Conservation (phyloP, 768 basidiomycete species). For the Boletus subcaerulescens region DNA sequence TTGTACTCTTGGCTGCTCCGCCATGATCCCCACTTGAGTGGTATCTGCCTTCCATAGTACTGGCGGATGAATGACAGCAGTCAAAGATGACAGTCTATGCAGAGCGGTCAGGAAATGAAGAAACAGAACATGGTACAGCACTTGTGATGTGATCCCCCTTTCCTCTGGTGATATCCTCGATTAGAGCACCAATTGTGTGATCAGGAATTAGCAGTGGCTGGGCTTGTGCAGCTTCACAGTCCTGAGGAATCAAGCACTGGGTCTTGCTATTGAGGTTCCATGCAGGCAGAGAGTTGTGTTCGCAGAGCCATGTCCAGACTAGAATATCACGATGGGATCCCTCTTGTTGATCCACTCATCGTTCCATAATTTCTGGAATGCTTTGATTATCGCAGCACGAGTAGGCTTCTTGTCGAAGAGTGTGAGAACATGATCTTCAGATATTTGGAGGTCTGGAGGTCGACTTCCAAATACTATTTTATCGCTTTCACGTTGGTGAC, state of each 20-base stretch:
- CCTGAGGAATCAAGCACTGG: slow-evolving; percentile 33
- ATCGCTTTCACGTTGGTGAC: slow-evolving; percentile 33
- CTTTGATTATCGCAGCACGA: slow-evolving; percentile 33
- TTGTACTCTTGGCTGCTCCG: not conserved
- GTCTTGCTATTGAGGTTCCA: slow-evolving; percentile 19
- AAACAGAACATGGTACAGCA: slow-evolving; percentile 8
- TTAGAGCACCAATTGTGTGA: slow-evolving; percentile 36
- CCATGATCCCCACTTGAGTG: too few species aligned
- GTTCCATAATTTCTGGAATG: slow-evolving; percentile 19
- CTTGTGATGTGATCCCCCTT: slow-evolving; percentile 46
- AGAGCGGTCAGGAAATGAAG: not conserved
- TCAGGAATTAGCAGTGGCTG: slow-evolving; percentile 37
- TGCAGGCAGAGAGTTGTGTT: slow-evolving; percentile 30
- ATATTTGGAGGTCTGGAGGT: slow-evolving; percentile 32
- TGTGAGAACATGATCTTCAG: slow-evolving; percentile 32
- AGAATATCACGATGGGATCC: slow-evolving; percentile 42
- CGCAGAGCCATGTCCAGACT: slow-evolving; percentile 43
- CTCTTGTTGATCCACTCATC: slow-evolving; percentile 28
- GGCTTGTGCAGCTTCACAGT: slow-evolving; percentile 6
- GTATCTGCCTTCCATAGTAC: slow-evolving; percentile 11
- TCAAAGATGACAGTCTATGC: slow-evolving; percentile 45
- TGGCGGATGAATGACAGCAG: slow-evolving; percentile 43
- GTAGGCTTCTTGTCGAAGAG: slow-evolving; percentile 41
- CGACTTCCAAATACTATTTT: slow-evolving; percentile 29
- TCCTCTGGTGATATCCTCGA: slow-evolving; percentile 36